Percentiles rank a stretch among this genome's conserved stretches.
phyloP scores from a whole-genome alignment of 768 basidiomycete species.

The Mycena crocata region DNA sequence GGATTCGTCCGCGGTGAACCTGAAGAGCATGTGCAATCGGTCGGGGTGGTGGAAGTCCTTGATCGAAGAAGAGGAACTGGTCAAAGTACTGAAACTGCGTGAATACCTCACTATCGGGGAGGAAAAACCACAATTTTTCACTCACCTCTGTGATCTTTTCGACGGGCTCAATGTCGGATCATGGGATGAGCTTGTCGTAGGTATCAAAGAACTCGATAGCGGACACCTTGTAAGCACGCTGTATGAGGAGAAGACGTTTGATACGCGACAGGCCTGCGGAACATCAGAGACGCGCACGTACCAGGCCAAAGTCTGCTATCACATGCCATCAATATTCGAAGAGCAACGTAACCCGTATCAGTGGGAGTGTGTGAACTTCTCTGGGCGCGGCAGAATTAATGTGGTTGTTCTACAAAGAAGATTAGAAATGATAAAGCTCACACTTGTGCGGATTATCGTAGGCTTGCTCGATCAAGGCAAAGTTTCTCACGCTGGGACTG shows the following conservation, averaged over 20 bases:
- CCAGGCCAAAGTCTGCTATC: too few relatives aligned
- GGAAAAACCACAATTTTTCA: constrained; percentile 29
- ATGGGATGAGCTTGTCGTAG: constrained; percentile 97
- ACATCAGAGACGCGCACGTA: too few relatives aligned
- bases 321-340: too few relatives aligned
- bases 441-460: constrained; percentile 99
- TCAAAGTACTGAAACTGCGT: constrained; percentile 78
- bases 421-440: constrained; percentile 41
- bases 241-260: constrained; percentile 95
- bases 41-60: constrained; percentile 55
- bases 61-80: constrained; percentile 98
- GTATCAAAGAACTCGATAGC: constrained; percentile 98
- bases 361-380: too few relatives aligned
- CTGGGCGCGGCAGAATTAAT: too few relatives aligned
- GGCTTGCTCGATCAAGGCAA: constrained; percentile 97
- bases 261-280: constrained; percentile 87
- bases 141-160: constrained; percentile 99
- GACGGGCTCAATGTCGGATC: constrained; percentile 98
- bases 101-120: constrained; percentile 25
- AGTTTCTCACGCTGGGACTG: constrained; percentile 98
- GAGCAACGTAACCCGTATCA: too few relatives aligned
- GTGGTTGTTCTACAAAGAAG: too few relatives aligned
- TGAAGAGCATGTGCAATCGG: constrained; percentile 93
- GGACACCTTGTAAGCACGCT: constrained; percentile 98
- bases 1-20: constrained; percentile 97